These are phyloP conservation scores for Basipetospora sp. DNA, from an alignment of 2,329 filamentous ascomycete species.

Conservation along the genomic window DNA sequence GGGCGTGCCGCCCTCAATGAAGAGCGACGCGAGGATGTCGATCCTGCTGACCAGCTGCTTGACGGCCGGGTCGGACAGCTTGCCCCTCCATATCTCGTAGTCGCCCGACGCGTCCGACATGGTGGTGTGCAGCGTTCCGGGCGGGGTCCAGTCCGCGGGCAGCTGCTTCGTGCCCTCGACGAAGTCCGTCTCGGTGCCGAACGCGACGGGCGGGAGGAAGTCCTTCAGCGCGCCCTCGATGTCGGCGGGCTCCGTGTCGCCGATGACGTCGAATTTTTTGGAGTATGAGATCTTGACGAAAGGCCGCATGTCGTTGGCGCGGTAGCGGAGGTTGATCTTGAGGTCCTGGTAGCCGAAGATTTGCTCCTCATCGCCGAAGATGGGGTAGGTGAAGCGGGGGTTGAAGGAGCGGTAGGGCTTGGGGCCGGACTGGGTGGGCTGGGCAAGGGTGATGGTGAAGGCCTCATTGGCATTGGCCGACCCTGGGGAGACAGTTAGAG, in stretches of 20 bases:
- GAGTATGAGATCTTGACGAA: slow-evolving; percentile 56
- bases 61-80: slow-evolving; percentile 53
- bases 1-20: slow-evolving; percentile 81
- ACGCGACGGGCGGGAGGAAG: slow-evolving; percentile 61
- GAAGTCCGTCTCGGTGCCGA: slow-evolving; percentile 47
- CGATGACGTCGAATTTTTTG: slow-evolving; percentile 55
- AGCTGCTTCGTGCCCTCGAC: slow-evolving; percentile 38
- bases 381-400: slow-evolving; percentile 76
- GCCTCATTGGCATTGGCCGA: slow-evolving; percentile 46
- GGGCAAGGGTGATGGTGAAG: slow-evolving; percentile 44
- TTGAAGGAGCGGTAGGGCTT: slow-evolving; percentile 55
- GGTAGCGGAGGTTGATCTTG: slow-evolving; percentile 55
- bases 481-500: slow-evolving; percentile 27
- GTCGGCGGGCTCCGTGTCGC: slow-evolving; percentile 55
- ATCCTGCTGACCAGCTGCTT: slow-evolving; percentile 62
- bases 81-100: slow-evolving; percentile 77
- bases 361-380: slow-evolving; percentile 84
- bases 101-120: slow-evolving; percentile 46
- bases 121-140: slow-evolving; percentile 54
- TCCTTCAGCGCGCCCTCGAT: slow-evolving; percentile 47
- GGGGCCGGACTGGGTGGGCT: slow-evolving; percentile 31
- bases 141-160: slow-evolving; percentile 46
- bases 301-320: slow-evolving; percentile 61
- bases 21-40: slow-evolving; percentile 70
- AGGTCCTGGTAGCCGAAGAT: slow-evolving; percentile 84